phyloP scores from a whole-genome alignment of 306 rosid species.

The Vigna unguiculata region DNA sequence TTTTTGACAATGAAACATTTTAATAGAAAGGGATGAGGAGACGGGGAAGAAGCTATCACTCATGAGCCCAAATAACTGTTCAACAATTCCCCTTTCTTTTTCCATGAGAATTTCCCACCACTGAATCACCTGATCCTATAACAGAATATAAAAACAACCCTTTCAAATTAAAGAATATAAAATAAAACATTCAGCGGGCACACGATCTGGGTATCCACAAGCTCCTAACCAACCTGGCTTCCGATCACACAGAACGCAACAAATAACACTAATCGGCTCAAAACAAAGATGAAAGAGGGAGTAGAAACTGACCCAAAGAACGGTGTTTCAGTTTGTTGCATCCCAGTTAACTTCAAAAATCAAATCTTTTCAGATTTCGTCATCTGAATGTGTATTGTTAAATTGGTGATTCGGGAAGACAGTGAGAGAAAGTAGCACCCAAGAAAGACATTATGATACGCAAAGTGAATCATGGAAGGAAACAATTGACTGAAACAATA shows the following conservation, averaged over 20 bases:
- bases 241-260: slow-evolving; percentile 2
- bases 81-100: background rate
- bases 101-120: slow-evolving; percentile 18
- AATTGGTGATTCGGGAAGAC: slow-evolving; percentile 1
- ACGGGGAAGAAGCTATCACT: slow-evolving; percentile 6
- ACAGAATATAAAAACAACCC: background rate
- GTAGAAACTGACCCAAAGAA: slow-evolving; percentile 19
- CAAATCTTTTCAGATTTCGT: background rate
- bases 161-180: slow-evolving; percentile 8
- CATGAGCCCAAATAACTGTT: background rate
- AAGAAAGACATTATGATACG: slow-evolving; percentile 40
- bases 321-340: background rate
- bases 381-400: background rate
- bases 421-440: slow-evolving; percentile 36
- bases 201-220: slow-evolving; percentile 18
- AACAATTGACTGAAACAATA: background rate
- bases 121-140: slow-evolving; percentile 20
- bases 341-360: slow-evolving; percentile 18
- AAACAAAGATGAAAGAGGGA: slow-evolving; percentile 14
- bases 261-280: slow-evolving; percentile 1
- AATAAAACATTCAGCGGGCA: slow-evolving; percentile 26
- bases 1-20: slow-evolving; percentile 1
- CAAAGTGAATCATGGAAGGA: slow-evolving; percentile 25
- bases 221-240: background rate
- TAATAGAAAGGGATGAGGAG: background rate